Conservation (phyloP, 2,329 filamentous ascomycete species). For the Nothophoma quercina region DNA sequence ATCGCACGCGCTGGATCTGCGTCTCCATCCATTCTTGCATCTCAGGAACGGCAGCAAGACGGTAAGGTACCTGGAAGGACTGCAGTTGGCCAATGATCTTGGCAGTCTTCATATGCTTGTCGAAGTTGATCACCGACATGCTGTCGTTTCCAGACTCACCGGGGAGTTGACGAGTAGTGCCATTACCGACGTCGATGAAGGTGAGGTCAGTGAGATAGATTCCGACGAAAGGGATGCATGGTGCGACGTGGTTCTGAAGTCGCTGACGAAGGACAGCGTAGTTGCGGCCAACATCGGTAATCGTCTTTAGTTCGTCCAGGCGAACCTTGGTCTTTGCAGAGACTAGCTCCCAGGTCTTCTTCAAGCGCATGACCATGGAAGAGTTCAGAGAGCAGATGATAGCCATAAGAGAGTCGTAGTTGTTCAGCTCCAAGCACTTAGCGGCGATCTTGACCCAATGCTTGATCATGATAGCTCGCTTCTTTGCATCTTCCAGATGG, state of each 20-base stretch:
- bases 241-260: conserved; percentile 84
- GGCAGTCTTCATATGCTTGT: conserved; percentile 93
- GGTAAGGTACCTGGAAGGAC: conserved; percentile 93
- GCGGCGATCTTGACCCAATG: conserved; percentile 97
- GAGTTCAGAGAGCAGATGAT: conserved; percentile 95
- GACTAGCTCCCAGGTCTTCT: conserved; percentile 90
- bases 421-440: conserved; percentile 86
- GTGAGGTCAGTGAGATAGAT: conserved; percentile 97
- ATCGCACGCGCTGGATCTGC: conserved; percentile 79
- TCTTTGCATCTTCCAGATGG: conserved; percentile 87
- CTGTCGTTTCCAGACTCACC: conserved; percentile 64
- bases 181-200: conserved; percentile 94
- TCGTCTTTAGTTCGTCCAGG: conserved; percentile 78
- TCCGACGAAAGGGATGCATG: conserved; percentile 93
- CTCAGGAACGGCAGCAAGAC: conserved; percentile 81
- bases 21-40: conserved; percentile 91
- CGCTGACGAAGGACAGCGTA: conserved; percentile 85
- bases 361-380: conserved; percentile 86
- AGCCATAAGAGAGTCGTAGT: conserved; percentile 96
- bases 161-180: conserved; percentile 79
- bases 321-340: conserved; percentile 82
- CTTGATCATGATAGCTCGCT: conserved; percentile 88
- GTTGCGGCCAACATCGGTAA: conserved; percentile 90
- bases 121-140: conserved; percentile 91
- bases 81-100: conserved; percentile 96